Conservation (phyloP, 768 basidiomycete genomes). For the Termitomyces sp. region DNA sequence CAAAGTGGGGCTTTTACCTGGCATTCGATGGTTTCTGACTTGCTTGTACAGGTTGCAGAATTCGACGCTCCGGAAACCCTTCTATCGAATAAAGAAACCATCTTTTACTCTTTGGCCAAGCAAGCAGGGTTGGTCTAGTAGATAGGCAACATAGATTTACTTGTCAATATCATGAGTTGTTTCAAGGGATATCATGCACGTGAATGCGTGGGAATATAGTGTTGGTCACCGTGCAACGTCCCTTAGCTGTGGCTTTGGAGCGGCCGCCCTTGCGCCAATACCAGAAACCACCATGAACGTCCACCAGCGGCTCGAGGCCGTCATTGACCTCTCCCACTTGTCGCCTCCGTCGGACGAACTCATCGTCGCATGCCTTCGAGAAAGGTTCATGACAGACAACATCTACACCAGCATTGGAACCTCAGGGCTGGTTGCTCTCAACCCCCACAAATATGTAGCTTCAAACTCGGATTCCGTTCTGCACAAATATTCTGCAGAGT, state of each 20-base stretch:
- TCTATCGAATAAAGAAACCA: constrained; percentile 49
- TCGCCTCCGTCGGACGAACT: constrained; percentile 74
- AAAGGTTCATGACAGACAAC: constrained; percentile 79
- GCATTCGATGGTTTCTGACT: not conserved
- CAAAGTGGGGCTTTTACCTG: constrained; percentile 32
- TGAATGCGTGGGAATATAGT: constrained; percentile 13
- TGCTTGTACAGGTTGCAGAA: constrained; percentile 54
- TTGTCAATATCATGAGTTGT: not conserved
- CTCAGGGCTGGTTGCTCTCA: constrained; percentile 76
- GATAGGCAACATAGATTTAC: not conserved
- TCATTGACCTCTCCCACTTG: constrained; percentile 64
- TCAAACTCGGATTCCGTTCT: constrained; percentile 81
- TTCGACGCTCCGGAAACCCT: constrained; percentile 67
- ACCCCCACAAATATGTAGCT: constrained; percentile 88
- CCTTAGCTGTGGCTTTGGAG: constrained; percentile 1
- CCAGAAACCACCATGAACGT: constrained; percentile 32
- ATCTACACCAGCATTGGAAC: constrained; percentile 76
- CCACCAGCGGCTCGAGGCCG: constrained; percentile 70
- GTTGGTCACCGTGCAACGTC: constrained; percentile 12
- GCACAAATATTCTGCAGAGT: constrained; percentile 83
- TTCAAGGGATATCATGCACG: not conserved
- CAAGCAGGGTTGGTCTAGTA: constrained; percentile 52
- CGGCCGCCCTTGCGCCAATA: constrained; percentile 17
- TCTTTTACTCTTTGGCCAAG: constrained; percentile 58
- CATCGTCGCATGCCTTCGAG: constrained; percentile 79